Conservation (phyloP, 768 basidiomycete genomes). For the Macrolepiota albuminosa region DNA sequence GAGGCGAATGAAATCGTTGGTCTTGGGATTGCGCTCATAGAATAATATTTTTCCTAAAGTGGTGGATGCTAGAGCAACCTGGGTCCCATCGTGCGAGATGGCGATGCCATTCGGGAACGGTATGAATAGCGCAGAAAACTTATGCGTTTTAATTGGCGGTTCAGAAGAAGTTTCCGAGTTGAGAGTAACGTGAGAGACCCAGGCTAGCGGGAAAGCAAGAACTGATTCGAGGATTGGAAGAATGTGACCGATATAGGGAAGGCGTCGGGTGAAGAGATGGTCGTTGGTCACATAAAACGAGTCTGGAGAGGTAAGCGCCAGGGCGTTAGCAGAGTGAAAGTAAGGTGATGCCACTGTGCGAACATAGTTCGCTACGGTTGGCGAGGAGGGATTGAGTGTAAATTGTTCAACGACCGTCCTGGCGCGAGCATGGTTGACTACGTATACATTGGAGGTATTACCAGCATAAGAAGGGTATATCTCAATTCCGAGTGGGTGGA, state of each 20-base stretch:
- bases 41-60: constrained; percentile 41
- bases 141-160: constrained; percentile 28
- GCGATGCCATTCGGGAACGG: constrained; percentile 71
- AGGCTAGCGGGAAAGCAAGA: constrained; percentile 52
- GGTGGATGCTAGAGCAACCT: constrained; percentile 57
- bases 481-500: constrained; percentile 69
- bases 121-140: constrained; percentile 41
- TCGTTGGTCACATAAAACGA: constrained; percentile 75
- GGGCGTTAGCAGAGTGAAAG: constrained; percentile 61
- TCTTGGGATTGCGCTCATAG: constrained; percentile 44
- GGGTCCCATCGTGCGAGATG: constrained; percentile 42
- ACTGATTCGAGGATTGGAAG: constrained; percentile 53
- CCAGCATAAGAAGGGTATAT: constrained; percentile 46
- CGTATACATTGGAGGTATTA: constrained; percentile 52
- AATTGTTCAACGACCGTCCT: constrained; percentile 69
- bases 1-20: constrained; percentile 36
- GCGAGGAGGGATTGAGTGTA: constrained; percentile 38
- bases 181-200: constrained; percentile 52
- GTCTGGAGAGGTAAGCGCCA: constrained; percentile 60
- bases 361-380: constrained; percentile 44
- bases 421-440: constrained; percentile 63
- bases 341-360: constrained; percentile 56
- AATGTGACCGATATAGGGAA: constrained; percentile 46
- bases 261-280: constrained; percentile 61
- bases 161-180: constrained; percentile 20